A percentile compares a stretch with the other conserved stretches of the same genome.
These are phyloP conservation scores for Phialophora chinensis DNA, from an alignment of 2,329 filamentous ascomycete species.

Conservation along the genomic window DNA sequence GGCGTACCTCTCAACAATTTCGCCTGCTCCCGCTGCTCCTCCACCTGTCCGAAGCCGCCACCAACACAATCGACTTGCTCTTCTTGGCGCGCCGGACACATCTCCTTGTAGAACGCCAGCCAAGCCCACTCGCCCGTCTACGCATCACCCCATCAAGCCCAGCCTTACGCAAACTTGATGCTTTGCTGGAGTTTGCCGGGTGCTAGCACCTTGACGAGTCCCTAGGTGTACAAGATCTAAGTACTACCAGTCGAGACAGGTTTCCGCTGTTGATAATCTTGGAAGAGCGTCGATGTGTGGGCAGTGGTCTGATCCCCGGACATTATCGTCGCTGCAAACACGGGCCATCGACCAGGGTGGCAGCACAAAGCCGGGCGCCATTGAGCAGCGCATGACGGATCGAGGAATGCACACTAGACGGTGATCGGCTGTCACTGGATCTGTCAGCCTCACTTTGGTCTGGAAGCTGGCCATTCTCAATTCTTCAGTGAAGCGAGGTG, in stretches of 20 bases:
- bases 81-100: not conserved
- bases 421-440: not conserved
- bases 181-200: not conserved
- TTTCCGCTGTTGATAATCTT: not conserved
- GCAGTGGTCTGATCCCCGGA: not conserved
- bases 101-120: not conserved
- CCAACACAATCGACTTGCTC: not conserved
- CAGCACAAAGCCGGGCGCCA: not conserved
- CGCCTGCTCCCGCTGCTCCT: conserved; percentile 3
- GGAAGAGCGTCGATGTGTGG: not conserved
- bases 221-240: not conserved
- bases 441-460: conserved; percentile 1
- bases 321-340: not conserved
- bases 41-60: not conserved
- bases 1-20: not conserved
- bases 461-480: not conserved
- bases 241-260: not conserved
- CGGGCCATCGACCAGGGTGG: not conserved
- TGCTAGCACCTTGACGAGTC: not conserved
- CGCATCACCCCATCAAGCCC: not conserved
- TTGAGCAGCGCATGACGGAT: not conserved
- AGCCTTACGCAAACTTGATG: not conserved
- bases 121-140: not conserved
- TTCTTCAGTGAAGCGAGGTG: not conserved
- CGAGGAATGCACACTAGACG: not conserved